A percentile compares a stretch with the other conserved stretches of the same genome.
These are phyloP conservation scores for Dipodascus albidus DNA, from an alignment of 805 yeast species.

Conservation along the genomic window DNA sequence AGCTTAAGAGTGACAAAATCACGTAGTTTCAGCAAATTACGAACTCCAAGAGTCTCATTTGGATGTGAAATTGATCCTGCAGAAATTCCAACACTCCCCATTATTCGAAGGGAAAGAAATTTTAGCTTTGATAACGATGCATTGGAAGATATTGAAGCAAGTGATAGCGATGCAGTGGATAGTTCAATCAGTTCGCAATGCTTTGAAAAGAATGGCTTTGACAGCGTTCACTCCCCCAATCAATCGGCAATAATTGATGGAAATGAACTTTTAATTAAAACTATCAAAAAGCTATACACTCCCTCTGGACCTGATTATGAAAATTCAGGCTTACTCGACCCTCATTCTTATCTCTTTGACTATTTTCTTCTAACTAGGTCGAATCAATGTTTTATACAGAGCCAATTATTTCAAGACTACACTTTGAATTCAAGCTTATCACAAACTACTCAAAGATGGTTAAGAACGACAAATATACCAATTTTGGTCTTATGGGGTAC, in stretches of 20 bases:
- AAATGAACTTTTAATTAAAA: not conserved
- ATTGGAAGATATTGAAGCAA: no score
- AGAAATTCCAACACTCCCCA: no score
- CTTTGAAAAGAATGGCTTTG: not conserved
- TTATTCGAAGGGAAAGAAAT: no score
- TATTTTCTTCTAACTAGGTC: conserved; percentile 18
- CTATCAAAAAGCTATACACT: not conserved
- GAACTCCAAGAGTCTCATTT: no score
- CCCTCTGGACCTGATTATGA: not conserved
- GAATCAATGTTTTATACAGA: conserved; percentile 24
- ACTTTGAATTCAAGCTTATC: conserved; percentile 26
- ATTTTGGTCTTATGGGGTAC: conserved; percentile 32
- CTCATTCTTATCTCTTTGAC: conserved; percentile 26
- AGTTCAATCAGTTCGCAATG: no score
- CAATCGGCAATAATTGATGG: not conserved
- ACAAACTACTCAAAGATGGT: conserved; percentile 28
- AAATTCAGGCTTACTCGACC: conserved; percentile 19
- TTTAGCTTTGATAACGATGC: no score
- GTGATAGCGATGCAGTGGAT: no score
- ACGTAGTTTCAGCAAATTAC: not conserved
- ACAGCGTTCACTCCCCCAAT: not conserved
- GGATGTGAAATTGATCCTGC: no score
- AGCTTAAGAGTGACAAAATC: no score
- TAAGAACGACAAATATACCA: conserved; percentile 25
- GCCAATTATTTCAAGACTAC: conserved; percentile 29